Evolutionary conservation across 1,284 basidiomycete genomes (phyloP).

Genomic region (Ceratobasidium sp.): DNA sequence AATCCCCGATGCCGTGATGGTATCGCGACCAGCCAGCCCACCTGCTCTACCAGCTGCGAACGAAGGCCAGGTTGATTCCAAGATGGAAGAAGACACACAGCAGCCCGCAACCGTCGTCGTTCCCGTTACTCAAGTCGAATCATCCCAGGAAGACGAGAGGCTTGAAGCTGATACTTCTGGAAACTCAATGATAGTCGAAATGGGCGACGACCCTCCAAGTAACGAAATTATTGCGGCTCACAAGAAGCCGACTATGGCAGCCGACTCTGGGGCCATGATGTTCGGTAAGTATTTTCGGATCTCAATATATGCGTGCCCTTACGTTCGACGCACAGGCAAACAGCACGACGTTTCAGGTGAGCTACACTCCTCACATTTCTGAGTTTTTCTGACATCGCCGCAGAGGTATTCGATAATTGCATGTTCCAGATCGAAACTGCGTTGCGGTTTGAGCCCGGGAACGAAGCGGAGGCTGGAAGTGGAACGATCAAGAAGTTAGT

Average conservation of each 20-base stretch:
- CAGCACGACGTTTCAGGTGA: conserved; percentile 91
- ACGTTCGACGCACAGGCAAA: conserved; percentile 69
- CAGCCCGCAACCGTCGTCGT: background rate
- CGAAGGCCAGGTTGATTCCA: conserved; percentile 37
- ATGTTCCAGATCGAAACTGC: conserved; percentile 98
- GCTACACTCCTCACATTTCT: background rate
- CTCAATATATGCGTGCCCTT: background rate
- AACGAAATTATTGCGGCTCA: conserved; percentile 67
- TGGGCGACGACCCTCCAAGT: conserved; percentile 55
- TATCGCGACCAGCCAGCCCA: conserved; percentile 58
- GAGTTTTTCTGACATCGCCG: background rate
- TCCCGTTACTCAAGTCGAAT: conserved; percentile 4
- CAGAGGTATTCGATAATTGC: conserved; percentile 98
- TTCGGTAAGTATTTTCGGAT: conserved; percentile 72
- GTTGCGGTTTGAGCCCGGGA: conserved; percentile 74
- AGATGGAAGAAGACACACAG: conserved; percentile 1
- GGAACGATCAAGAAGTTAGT: conserved; percentile 74
- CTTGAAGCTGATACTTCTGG: conserved; percentile 10
- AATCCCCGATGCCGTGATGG: conserved; percentile 86
- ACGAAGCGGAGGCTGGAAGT: conserved; percentile 56
- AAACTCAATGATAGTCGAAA: conserved; percentile 61
- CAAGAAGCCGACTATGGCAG: conserved; percentile 65
- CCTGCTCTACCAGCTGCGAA: conserved; percentile 71
- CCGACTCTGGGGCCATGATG: conserved; percentile 83
- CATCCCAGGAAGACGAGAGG: conserved; percentile 14